A percentile compares a stretch with the other conserved stretches of the same genome.
These are phyloP conservation scores for Podospora tetraspora DNA, from an alignment of 495 filamentous ascomycete genomes.

Conservation along the genomic window DNA sequence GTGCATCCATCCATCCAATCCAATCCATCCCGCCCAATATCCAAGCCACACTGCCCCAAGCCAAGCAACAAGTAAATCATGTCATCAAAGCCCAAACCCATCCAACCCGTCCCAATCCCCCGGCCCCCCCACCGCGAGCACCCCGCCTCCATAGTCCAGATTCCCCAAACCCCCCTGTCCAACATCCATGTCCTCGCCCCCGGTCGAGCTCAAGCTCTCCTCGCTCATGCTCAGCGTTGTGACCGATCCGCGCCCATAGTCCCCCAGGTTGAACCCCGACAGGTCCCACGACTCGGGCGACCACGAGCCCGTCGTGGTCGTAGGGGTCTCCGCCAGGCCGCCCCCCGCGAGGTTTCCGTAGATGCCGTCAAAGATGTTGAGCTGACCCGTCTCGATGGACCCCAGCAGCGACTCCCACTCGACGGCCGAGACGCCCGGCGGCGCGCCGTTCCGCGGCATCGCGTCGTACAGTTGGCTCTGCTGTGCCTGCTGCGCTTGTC, in stretches of 20 bases:
- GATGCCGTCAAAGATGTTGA: conserved; percentile 78
- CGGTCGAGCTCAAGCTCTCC: conserved; percentile 58
- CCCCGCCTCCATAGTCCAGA: conserved; percentile 22
- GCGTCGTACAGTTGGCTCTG: conserved; percentile 23
- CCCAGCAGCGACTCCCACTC: conserved; percentile 79
- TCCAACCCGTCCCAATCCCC: conserved; percentile 15
- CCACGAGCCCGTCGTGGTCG: conserved; percentile 38
- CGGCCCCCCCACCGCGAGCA: not conserved
- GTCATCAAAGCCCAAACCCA: conserved; percentile 13
- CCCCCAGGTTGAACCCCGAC: conserved; percentile 42
- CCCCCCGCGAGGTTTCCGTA: conserved; percentile 61
- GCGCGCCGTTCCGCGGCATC: conserved; percentile 25
- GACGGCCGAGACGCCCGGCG: conserved; percentile 44
- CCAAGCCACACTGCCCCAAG: not conserved
- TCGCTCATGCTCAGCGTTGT: conserved; percentile 65
- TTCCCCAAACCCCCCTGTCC: conserved; percentile 34
- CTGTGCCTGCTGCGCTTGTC: conserved; percentile 2
- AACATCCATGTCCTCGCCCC: conserved; percentile 39
- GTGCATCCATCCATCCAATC: not conserved
- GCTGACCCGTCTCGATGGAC: conserved; percentile 69
- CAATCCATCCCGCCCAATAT: not conserved
- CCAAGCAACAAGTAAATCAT: conserved; percentile 3
- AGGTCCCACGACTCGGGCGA: conserved; percentile 54
- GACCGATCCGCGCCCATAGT: conserved; percentile 35
- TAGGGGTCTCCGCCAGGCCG: conserved; percentile 36